Conservation (phyloP, 2,329 filamentous ascomycete species). For the Aspergillaceae sp. region DNA sequence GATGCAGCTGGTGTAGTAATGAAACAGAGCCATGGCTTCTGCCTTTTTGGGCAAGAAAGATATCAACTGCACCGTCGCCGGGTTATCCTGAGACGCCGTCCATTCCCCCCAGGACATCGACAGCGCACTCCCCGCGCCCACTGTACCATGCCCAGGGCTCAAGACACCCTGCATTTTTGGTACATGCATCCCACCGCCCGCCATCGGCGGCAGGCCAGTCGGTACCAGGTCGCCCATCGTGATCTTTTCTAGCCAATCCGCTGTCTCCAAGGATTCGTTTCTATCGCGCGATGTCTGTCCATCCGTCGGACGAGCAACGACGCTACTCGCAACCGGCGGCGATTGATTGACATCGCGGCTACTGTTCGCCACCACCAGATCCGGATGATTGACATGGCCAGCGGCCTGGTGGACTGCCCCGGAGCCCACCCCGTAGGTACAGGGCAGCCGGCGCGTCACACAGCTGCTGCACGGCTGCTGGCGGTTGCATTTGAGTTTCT, state of each 20-base stretch:
- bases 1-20: slow-evolving; percentile 26
- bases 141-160: background rate
- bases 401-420: too few species aligned
- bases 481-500: slow-evolving; percentile 48
- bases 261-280: slow-evolving; percentile 17
- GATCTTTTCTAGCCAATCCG: slow-evolving; percentile 22
- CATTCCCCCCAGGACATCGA: background rate
- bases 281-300: background rate
- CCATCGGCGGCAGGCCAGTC: slow-evolving; percentile 10
- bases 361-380: background rate
- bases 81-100: slow-evolving; percentile 12
- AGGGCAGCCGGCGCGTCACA: slow-evolving; percentile 19
- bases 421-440: slow-evolving; percentile 12
- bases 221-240: slow-evolving; percentile 22
- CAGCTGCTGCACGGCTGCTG: slow-evolving; percentile 45
- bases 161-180: background rate
- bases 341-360: background rate
- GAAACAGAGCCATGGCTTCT: slow-evolving; percentile 22
- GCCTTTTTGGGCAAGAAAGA: slow-evolving; percentile 20
- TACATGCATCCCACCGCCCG: slow-evolving; percentile 11
- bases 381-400: background rate
- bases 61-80: slow-evolving; percentile 11
- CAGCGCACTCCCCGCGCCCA: background rate
- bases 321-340: background rate
- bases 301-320: background rate